phyloP scores from a whole-genome alignment of 164 flowering plant species.

The Sedum album region DNA sequence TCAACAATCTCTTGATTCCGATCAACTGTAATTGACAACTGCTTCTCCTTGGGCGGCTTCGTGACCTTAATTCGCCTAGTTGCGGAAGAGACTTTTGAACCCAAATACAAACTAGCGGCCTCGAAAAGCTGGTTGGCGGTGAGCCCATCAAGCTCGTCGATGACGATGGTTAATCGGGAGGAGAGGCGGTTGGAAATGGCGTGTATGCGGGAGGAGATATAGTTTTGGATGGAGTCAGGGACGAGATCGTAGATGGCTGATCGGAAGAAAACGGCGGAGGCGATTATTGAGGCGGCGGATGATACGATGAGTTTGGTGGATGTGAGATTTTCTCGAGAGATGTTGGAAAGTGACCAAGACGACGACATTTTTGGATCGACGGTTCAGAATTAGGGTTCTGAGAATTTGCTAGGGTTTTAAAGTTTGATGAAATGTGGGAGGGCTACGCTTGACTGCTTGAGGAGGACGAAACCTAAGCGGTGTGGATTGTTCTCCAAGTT shows the following conservation, averaged over 20 bases:
- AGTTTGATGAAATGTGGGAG: not conserved
- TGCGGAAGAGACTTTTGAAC: slow-evolving; percentile 24
- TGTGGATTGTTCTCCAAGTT: too few species aligned
- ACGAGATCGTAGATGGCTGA: slow-evolving; percentile 30
- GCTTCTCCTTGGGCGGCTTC: slow-evolving; percentile 26
- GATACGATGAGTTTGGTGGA: slow-evolving; percentile 27
- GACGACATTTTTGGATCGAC: not conserved
- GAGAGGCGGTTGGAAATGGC: slow-evolving; percentile 22
- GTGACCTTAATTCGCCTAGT: slow-evolving; percentile 23
- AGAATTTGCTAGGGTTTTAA: not conserved
- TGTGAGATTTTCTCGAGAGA: slow-evolving; percentile 10
- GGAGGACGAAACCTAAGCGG: too few species aligned
- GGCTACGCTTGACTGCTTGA: too few species aligned
- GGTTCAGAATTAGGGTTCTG: not conserved
- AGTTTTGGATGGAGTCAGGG: slow-evolving; percentile 26
- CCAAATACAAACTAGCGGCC: slow-evolving; percentile 27
- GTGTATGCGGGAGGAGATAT: slow-evolving; percentile 19
- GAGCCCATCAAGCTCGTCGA: slow-evolving; percentile 33
- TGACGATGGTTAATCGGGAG: slow-evolving; percentile 30
- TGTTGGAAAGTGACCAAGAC: not conserved
- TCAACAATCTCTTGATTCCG: slow-evolving; percentile 32
- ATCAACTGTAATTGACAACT: slow-evolving; percentile 22
- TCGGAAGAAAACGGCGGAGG: slow-evolving; percentile 35
- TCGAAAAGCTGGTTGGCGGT: slow-evolving; percentile 31
- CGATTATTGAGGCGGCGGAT: slow-evolving; percentile 37